phyloP scores from a whole-genome alignment of 306 rosid species.

The Acmispon strigosus region DNA sequence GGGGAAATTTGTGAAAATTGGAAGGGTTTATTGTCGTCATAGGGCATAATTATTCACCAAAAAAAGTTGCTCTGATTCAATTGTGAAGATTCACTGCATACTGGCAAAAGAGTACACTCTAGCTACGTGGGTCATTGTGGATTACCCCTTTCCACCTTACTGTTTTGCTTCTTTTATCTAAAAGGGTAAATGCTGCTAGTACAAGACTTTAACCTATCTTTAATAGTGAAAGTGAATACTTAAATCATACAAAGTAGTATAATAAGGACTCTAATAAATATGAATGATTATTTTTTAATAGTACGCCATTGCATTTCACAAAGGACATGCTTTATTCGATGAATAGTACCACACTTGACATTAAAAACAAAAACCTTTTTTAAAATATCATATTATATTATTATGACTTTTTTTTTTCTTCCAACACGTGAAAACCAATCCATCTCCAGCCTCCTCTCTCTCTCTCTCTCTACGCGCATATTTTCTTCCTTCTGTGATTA shows the following conservation, averaged over 20 bases:
- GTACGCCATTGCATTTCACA: constrained; percentile 4
- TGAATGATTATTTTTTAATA: background rate
- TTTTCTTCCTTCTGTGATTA: no score
- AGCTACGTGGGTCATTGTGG: background rate
- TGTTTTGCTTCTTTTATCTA: background rate
- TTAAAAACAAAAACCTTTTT: background rate
- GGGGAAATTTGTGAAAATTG: background rate
- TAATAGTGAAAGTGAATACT: no score
- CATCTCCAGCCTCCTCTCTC: background rate
- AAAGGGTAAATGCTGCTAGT: background rate
- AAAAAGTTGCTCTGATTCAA: background rate
- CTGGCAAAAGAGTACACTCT: background rate
- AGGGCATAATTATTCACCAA: background rate
- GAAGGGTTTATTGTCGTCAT: background rate
- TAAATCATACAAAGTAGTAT: no score
- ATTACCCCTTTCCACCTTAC: background rate
- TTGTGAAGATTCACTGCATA: background rate
- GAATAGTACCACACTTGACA: background rate
- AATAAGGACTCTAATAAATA: background rate
- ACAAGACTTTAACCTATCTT: background rate
- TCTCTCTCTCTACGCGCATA: no score
- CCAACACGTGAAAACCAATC: constrained; percentile 16
- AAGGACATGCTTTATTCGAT: background rate
- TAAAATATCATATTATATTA: no score
- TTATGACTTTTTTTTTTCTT: background rate